Conservation (phyloP, 805 yeast genomes). For the Yarrowia sp. region DNA sequence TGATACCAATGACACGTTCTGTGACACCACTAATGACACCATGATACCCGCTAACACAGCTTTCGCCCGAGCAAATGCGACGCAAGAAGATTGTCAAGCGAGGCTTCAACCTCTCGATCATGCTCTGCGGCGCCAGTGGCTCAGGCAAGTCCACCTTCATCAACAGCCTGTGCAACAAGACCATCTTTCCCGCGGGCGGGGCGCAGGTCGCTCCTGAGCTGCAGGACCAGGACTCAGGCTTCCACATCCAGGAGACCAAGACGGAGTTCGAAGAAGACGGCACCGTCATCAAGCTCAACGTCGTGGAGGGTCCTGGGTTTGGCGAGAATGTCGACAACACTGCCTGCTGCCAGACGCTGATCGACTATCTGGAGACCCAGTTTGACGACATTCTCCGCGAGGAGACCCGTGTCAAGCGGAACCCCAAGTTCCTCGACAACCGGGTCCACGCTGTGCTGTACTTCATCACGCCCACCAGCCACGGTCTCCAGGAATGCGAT, state of each 20-base stretch:
- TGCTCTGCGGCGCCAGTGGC: slow-evolving; percentile 90
- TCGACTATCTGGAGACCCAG: slow-evolving; percentile 61
- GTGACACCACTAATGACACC: background rate
- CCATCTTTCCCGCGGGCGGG: slow-evolving; percentile 49
- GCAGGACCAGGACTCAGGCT: slow-evolving; percentile 27
- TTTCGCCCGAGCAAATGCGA: slow-evolving; percentile 42
- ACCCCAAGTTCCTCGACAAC: slow-evolving; percentile 72
- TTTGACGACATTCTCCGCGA: slow-evolving; percentile 72
- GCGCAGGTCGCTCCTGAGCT: slow-evolving; percentile 14
- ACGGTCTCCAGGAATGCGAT: slow-evolving; percentile 64
- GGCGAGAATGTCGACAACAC: slow-evolving; percentile 71
- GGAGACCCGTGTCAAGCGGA: slow-evolving; percentile 82
- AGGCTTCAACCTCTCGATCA: slow-evolving; percentile 45
- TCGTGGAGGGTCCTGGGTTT: slow-evolving; percentile 72
- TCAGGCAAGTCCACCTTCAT: slow-evolving; percentile 89
- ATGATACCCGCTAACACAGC: slow-evolving; percentile 14
- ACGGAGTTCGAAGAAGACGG: slow-evolving; percentile 57
- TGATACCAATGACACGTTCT: background rate
- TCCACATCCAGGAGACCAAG: slow-evolving; percentile 33
- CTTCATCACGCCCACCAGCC: slow-evolving; percentile 59
- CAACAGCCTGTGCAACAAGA: slow-evolving; percentile 82
- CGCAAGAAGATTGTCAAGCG: slow-evolving; percentile 63
- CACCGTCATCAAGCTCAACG: slow-evolving; percentile 51
- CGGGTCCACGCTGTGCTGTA: slow-evolving; percentile 80
- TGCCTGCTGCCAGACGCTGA: slow-evolving; percentile 48